Conservation (phyloP, 371 early-diverging fungal genomes). For the Mortierella sp. region DNA sequence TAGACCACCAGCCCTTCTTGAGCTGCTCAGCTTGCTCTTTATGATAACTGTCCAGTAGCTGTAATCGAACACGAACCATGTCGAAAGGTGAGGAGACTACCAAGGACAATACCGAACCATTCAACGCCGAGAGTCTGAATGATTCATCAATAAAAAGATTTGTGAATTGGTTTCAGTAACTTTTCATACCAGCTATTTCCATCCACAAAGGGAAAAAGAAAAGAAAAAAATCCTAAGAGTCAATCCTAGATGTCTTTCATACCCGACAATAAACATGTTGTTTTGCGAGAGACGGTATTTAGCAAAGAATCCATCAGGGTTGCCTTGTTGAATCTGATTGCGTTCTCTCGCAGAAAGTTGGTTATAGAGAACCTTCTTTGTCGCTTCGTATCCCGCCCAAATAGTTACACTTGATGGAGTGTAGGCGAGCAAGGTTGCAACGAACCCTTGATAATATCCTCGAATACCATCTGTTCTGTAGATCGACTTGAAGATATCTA, state of each 20-base stretch:
- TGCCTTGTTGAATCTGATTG: conserved; percentile 24
- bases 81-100: conserved; percentile 45
- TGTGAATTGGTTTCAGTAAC: background rate
- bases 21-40: conserved; percentile 43
- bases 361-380: conserved; percentile 48
- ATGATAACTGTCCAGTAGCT: conserved; percentile 42
- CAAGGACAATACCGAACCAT: conserved; percentile 32
- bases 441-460: conserved; percentile 50
- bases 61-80: conserved; percentile 52
- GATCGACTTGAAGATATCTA: conserved; percentile 51
- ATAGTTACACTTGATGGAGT: conserved; percentile 48
- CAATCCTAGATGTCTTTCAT: background rate
- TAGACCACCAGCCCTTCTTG: conserved; percentile 53
- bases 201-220: background rate
- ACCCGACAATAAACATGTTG: conserved; percentile 39
- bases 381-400: conserved; percentile 54
- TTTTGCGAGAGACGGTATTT: conserved; percentile 43
- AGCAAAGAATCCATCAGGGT: conserved; percentile 40
- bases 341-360: conserved; percentile 31
- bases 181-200: too few species aligned
- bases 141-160: background rate
- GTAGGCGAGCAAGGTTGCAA: conserved; percentile 39
- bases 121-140: conserved; percentile 39
- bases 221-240: background rate
- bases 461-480: conserved; percentile 48